Conservation (phyloP, 1,139 yeast species). For the Saccharomyces hybrid region DNA sequence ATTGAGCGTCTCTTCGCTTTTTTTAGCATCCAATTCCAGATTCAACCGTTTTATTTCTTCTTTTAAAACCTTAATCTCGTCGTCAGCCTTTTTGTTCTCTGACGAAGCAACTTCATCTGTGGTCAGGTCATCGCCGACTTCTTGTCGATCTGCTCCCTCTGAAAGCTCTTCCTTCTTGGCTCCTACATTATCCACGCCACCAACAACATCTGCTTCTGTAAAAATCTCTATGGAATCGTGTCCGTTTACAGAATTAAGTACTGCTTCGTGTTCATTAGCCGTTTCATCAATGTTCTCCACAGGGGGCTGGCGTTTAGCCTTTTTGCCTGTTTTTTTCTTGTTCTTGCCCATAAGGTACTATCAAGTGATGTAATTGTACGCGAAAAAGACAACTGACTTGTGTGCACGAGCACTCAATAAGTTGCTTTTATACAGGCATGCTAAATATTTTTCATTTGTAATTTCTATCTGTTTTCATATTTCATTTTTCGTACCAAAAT, state of each 20-base stretch:
- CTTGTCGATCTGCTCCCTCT: background rate
- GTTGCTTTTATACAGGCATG: background rate
- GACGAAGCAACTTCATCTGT: background rate
- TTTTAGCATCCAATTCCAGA: slow-evolving; percentile 16
- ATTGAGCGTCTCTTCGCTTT: slow-evolving; percentile 3
- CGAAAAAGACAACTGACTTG: background rate
- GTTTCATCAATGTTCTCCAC: background rate
- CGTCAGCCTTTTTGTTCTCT: background rate
- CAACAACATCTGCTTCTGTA: background rate
- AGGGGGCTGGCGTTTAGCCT: slow-evolving; percentile 4
- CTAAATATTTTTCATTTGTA: background rate
- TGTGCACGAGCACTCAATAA: background rate
- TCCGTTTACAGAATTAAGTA: background rate
- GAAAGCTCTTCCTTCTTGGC: background rate
- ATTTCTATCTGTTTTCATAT: background rate
- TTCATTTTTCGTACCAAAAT: background rate
- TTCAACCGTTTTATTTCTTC: slow-evolving; percentile 24
- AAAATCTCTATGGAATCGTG: background rate
- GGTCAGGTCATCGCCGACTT: background rate
- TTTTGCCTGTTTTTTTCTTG: slow-evolving; percentile 25
- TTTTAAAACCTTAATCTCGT: background rate
- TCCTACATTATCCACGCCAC: background rate
- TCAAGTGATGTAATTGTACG: background rate
- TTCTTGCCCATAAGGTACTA: slow-evolving; percentile 27
- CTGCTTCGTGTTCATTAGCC: background rate